Evolutionary conservation across 257 asterid species (phyloP).

Genomic region (Lantana camara): DNA sequence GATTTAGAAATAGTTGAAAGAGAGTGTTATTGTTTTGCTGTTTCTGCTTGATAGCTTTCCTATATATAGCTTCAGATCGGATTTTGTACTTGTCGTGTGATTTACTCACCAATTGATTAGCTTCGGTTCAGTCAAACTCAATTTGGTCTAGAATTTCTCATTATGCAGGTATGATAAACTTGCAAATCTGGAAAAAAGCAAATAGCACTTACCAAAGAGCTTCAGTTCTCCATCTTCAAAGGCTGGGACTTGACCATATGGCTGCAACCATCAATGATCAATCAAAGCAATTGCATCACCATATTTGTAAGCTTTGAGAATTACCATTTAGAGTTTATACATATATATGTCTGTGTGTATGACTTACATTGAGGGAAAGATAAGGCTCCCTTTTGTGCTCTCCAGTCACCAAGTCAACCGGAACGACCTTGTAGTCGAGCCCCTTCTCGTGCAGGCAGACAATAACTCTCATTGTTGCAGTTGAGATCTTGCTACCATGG

Average conservation of each 20-base stretch:
- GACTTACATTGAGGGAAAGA: conserved; percentile 46
- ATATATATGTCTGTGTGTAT: neutral
- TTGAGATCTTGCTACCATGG: conserved; percentile 41
- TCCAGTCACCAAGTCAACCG: conserved; percentile 36
- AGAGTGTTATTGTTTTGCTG: no score
- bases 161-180: neutral
- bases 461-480: conserved; percentile 42
- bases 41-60: no score
- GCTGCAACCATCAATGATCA: conserved; percentile 27
- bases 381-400: conserved; percentile 49
- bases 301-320: neutral
- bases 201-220: conserved; percentile 32
- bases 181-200: neutral
- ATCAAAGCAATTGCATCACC: neutral
- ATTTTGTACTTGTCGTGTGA: no score
- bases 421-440: conserved; percentile 42
- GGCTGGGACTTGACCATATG: conserved; percentile 43
- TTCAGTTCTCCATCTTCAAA: conserved; percentile 40
- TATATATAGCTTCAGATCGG: no score
- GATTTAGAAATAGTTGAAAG: no score
- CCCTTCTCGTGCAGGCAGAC: conserved; percentile 52
- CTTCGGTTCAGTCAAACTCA: no score
- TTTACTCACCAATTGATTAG: no score
- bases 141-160: no score
- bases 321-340: no score